These are phyloP conservation scores for Sugiyamaella pinicola DNA, from an alignment of 1,139 yeast species.

Conservation along the genomic window DNA sequence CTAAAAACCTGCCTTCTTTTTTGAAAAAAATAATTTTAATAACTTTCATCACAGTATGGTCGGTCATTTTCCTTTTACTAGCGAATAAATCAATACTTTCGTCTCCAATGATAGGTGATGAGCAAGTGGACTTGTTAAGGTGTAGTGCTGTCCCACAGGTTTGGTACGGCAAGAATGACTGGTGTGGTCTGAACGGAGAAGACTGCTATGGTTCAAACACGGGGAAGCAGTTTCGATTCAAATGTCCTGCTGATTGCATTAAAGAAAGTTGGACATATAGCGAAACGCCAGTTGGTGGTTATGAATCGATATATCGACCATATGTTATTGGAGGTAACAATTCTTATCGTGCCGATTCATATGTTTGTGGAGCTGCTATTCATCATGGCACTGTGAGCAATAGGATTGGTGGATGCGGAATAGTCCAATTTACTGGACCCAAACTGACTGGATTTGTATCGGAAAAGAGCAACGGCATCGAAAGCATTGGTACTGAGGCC, in stretches of 20 bases:
- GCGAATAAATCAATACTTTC: constrained; percentile 36
- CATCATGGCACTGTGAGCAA: constrained; percentile 83
- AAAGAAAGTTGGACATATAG: constrained; percentile 77
- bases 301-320: constrained; percentile 67
- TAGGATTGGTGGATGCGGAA: constrained; percentile 78
- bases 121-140: constrained; percentile 30
- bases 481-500: constrained; percentile 64
- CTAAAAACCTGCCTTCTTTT: constrained; percentile 15
- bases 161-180: constrained; percentile 73
- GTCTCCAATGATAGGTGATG: constrained; percentile 32
- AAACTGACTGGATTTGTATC: constrained; percentile 42
- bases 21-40: constrained; percentile 16
- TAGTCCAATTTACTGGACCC: constrained; percentile 58
- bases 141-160: constrained; percentile 45
- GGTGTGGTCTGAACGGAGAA: constrained; percentile 73
- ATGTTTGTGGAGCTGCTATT: constrained; percentile 85
- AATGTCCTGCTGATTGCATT: constrained; percentile 90
- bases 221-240: constrained; percentile 55
- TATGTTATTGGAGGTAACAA: constrained; percentile 69
- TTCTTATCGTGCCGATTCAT: constrained; percentile 87
- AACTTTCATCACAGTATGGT: constrained; percentile 30
- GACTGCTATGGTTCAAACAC: constrained; percentile 53
- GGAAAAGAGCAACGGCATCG: constrained; percentile 49
- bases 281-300: constrained; percentile 72
- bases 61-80: constrained; percentile 31